Evolutionary conservation across 306 rosid species (phyloP).

Genomic region (Alnus glutinosa): DNA sequence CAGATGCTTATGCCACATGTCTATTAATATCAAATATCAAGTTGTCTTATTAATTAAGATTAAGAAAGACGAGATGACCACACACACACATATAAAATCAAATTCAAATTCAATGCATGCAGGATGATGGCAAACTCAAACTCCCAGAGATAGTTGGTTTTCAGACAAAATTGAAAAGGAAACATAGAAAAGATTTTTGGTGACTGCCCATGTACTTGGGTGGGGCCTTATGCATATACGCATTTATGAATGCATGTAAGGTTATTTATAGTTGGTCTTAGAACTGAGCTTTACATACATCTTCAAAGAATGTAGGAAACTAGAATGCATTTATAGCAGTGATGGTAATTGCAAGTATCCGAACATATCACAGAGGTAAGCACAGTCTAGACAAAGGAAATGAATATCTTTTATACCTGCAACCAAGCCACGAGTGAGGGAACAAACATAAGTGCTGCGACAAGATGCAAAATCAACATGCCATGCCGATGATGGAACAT

Average conservation of each 20-base stretch:
- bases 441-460: constrained; percentile 80
- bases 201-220: not conserved
- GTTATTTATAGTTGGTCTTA: not conserved
- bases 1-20: not conserved
- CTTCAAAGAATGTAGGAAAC: not conserved
- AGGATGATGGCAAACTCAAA: constrained; percentile 1
- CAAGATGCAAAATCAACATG: constrained; percentile 74
- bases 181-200: not conserved
- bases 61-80: not conserved
- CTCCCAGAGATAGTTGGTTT: constrained; percentile 1
- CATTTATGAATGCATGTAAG: not conserved
- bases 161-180: constrained; percentile 5
- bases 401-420: constrained; percentile 57
- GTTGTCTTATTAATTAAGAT: not conserved
- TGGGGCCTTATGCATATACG: not conserved
- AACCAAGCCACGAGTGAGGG: constrained; percentile 90
- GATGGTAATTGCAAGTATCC: constrained; percentile 1
- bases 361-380: not conserved
- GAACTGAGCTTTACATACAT: not conserved
- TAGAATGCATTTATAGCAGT: constrained; percentile 3
- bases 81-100: not conserved
- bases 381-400: constrained; percentile 27
- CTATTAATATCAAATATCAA: not conserved
- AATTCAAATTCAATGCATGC: not conserved
- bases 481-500: constrained; percentile 89